A percentile compares a stretch with the other conserved stretches of the same genome.
Conservation (phyloP, 495 filamentous ascomycete species). For the Lasiosphaeria miniovina region DNA sequence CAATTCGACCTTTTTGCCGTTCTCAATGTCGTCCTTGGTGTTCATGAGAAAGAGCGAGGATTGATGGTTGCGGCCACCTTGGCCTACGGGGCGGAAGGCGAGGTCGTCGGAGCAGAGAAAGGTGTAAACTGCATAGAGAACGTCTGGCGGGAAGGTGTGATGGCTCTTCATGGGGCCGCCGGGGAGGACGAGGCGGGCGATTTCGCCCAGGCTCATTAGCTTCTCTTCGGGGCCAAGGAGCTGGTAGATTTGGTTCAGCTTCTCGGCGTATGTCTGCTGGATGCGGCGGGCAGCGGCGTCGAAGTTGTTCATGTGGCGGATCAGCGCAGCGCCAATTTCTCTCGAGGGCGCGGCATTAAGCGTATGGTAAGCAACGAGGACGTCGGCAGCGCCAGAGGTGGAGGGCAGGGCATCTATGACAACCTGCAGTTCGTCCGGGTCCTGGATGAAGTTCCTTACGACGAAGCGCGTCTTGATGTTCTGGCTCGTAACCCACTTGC, state of each 20-base stretch:
- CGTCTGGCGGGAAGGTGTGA: slow-evolving; percentile 46
- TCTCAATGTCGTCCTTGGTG: slow-evolving; percentile 28
- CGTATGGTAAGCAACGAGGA: slow-evolving; percentile 47
- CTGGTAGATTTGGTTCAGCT: slow-evolving; percentile 49
- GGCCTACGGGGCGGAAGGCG: slow-evolving; percentile 41
- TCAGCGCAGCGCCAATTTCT: slow-evolving; percentile 44
- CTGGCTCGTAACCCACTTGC: slow-evolving; percentile 65
- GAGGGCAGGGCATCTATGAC: slow-evolving; percentile 61
- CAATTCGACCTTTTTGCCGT: slow-evolving; percentile 27
- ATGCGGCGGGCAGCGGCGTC: slow-evolving; percentile 45
- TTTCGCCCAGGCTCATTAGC: slow-evolving; percentile 60
- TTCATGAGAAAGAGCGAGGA: slow-evolving; percentile 40
- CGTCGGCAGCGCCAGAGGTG: slow-evolving; percentile 20
- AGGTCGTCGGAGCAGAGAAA: slow-evolving; percentile 55
- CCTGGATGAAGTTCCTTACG: slow-evolving; percentile 58
- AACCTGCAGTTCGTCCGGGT: slow-evolving; percentile 52
- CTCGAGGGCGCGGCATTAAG: slow-evolving; percentile 52
- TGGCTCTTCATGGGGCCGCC: slow-evolving; percentile 44
- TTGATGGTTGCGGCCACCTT: slow-evolving; percentile 29
- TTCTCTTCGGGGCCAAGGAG: slow-evolving; percentile 46
- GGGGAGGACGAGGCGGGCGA: slow-evolving; percentile 52
- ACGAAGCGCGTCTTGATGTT: slow-evolving; percentile 53
- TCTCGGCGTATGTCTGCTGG: slow-evolving; percentile 49
- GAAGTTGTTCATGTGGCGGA: slow-evolving; percentile 54
- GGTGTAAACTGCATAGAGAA: slow-evolving; percentile 67